Conservation (phyloP, 2,329 filamentous ascomycete genomes). For the Diaporthe amygdali region DNA sequence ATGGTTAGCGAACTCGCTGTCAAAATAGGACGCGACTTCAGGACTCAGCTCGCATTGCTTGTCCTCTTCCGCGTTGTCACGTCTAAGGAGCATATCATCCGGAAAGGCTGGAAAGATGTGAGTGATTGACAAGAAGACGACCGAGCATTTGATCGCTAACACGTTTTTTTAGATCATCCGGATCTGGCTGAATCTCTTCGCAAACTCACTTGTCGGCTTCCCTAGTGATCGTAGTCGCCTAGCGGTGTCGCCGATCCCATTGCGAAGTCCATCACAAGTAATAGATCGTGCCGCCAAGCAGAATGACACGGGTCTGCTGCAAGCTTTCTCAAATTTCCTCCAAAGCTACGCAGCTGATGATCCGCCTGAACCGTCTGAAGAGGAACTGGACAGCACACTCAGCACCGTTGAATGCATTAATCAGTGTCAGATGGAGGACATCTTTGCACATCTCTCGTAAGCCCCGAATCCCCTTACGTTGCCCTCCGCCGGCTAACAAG, state of each 20-base stretch:
- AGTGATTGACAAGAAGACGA: slow-evolving; percentile 40
- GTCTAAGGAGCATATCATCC: slow-evolving; percentile 79
- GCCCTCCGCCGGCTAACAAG: not conserved
- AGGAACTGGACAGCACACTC: slow-evolving; percentile 94
- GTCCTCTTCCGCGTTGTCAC: slow-evolving; percentile 94
- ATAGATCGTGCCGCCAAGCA: slow-evolving; percentile 85
- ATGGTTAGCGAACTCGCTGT: slow-evolving; percentile 99
- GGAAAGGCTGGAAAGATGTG: slow-evolving; percentile 79
- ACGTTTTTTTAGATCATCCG: slow-evolving; percentile 70
- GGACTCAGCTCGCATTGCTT: slow-evolving; percentile 90
- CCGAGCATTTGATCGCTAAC: slow-evolving; percentile 40
- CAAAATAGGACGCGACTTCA: slow-evolving; percentile 90
- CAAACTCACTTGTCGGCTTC: slow-evolving; percentile 90
- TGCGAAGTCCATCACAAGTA: slow-evolving; percentile 89
- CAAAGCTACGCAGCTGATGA: slow-evolving; percentile 99
- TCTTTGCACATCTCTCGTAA: slow-evolving; percentile 84
- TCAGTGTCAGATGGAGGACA: slow-evolving; percentile 81
- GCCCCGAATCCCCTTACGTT: slow-evolving; percentile 33
- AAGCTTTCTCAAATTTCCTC: slow-evolving; percentile 93
- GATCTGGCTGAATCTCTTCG: slow-evolving; percentile 94
- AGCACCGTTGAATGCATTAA: slow-evolving; percentile 94
- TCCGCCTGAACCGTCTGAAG: slow-evolving; percentile 94
- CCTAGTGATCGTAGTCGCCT: slow-evolving; percentile 66
- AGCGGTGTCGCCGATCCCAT: slow-evolving; percentile 79
- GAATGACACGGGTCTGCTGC: slow-evolving; percentile 85